Evolutionary conservation across 2,329 filamentous ascomycete species (phyloP).

Genomic region (Periconia digitata): DNA sequence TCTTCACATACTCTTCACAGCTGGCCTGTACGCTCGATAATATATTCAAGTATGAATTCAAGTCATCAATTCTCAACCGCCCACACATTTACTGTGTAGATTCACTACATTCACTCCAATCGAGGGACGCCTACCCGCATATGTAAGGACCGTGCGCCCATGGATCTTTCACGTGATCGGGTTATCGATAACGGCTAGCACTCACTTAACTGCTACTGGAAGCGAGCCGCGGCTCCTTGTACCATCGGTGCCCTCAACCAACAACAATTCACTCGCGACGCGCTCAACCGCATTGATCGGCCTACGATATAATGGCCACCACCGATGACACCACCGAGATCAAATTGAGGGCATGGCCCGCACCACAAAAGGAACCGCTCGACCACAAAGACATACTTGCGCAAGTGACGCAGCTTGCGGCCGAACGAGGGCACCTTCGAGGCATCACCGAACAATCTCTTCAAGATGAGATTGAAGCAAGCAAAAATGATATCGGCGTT

Average conservation of each 20-base stretch:
- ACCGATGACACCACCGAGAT: slow-evolving; percentile 45
- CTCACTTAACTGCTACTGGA: no score
- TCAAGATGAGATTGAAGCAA: slow-evolving; percentile 63
- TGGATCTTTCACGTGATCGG: background rate
- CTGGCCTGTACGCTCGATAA: no score
- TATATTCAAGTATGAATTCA: no score
- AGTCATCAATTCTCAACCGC: no score
- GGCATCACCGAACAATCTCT: slow-evolving; percentile 74
- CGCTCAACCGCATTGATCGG: slow-evolving; percentile 8
- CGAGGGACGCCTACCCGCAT: no score
- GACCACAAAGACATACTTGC: slow-evolving; percentile 59
- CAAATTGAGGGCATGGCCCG: slow-evolving; percentile 65
- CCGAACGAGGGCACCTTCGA: slow-evolving; percentile 79
- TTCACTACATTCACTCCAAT: no score
- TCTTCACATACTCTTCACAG: no score
- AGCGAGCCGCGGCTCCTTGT: slow-evolving; percentile 13
- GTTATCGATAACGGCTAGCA: background rate
- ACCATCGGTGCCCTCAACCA: background rate
- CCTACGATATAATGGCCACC: slow-evolving; percentile 23
- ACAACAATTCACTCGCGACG: slow-evolving; percentile 3
- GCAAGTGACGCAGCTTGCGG: slow-evolving; percentile 77
- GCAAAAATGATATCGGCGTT: slow-evolving; percentile 45
- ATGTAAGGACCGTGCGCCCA: background rate
- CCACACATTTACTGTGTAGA: no score
- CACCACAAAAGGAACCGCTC: slow-evolving; percentile 53